Percentiles rank a stretch among this genome's conserved stretches.
Evolutionary conservation across 2,329 filamentous ascomycete genomes (phyloP).

Genomic region (Ophiostoma australiae): DNA sequence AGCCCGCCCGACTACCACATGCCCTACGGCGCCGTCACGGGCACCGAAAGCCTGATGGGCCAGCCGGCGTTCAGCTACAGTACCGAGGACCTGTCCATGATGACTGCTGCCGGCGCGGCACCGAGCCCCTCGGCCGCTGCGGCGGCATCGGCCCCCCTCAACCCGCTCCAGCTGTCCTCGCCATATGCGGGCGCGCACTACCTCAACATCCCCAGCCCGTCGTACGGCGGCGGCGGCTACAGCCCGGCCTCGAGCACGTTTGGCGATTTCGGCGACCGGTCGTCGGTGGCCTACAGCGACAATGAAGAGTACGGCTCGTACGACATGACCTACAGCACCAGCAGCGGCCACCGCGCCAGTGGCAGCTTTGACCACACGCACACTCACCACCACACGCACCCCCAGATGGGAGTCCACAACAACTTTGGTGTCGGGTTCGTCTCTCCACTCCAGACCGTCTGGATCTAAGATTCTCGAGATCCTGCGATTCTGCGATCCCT

Average conservation of each 20-base stretch:
- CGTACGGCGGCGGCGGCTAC: slow-evolving; percentile 48
- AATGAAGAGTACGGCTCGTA: slow-evolving; percentile 52
- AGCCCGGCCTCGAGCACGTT: slow-evolving; percentile 58
- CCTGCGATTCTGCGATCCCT: too few species aligned
- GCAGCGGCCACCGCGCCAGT: slow-evolving; percentile 17
- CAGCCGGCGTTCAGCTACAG: slow-evolving; percentile 61
- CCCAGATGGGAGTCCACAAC: slow-evolving; percentile 43
- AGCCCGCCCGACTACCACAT: slow-evolving; percentile 39
- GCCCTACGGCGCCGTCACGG: slow-evolving; percentile 41
- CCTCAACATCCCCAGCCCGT: slow-evolving; percentile 59
- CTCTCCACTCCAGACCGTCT: slow-evolving; percentile 58
- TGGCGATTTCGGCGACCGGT: slow-evolving; percentile 35
- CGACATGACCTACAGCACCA: slow-evolving; percentile 44
- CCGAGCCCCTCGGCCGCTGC: not conserved
- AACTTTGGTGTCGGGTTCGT: slow-evolving; percentile 56
- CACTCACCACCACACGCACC: slow-evolving; percentile 33
- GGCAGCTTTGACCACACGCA: slow-evolving; percentile 39
- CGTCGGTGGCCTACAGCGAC: slow-evolving; percentile 59
- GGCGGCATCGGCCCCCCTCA: slow-evolving; percentile 41
- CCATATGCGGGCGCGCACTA: slow-evolving; percentile 52
- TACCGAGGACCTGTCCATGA: slow-evolving; percentile 55
- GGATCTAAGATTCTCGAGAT: slow-evolving; percentile 31
- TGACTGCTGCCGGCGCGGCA: slow-evolving; percentile 45
- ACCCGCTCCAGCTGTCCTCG: slow-evolving; percentile 53
- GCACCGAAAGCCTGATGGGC: slow-evolving; percentile 27